Evolutionary conservation across 2,329 filamentous ascomycete genomes (phyloP).

Genomic region (Ceratocystis cacaofunesta): DNA sequence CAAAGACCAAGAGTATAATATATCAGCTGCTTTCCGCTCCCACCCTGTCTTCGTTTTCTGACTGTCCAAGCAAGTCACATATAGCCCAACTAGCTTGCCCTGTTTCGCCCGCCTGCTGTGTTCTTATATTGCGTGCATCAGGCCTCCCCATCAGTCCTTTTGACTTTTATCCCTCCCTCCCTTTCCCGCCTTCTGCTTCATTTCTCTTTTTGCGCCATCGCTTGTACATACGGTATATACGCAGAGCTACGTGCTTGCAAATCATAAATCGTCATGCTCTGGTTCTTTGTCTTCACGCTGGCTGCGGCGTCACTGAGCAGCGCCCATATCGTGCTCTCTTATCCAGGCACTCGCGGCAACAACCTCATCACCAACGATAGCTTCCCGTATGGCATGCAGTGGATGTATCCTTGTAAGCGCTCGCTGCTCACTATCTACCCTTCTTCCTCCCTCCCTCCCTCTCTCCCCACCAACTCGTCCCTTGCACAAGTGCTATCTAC

Average conservation of each 20-base stretch:
- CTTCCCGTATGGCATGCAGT: slow-evolving; percentile 85
- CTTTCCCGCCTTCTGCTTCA: no score
- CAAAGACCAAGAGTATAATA: not conserved
- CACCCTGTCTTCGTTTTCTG: not conserved
- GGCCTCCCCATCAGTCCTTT: not conserved
- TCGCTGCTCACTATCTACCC: not conserved
- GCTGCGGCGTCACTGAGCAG: slow-evolving; percentile 35
- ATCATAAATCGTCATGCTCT: slow-evolving; percentile 27
- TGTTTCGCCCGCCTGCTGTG: not conserved
- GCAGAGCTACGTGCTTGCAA: not conserved
- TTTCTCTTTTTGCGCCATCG: no score
- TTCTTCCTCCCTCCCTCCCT: not conserved
- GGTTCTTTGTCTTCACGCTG: slow-evolving; percentile 31
- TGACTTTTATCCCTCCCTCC: no score
- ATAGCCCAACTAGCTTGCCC: no score
- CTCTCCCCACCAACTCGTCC: not conserved
- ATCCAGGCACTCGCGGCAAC: slow-evolving; percentile 77
- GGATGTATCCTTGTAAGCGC: slow-evolving; percentile 82
- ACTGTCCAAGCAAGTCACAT: no score
- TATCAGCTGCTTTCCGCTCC: not conserved
- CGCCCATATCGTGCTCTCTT: slow-evolving; percentile 72
- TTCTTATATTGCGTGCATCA: not conserved
- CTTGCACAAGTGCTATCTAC: slow-evolving; percentile 15
- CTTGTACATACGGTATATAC: no score
- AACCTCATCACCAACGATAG: slow-evolving; percentile 65